phyloP scores from a whole-genome alignment of 2,329 filamentous ascomycete species.

The Ceratocystiopsis brevicomis region DNA sequence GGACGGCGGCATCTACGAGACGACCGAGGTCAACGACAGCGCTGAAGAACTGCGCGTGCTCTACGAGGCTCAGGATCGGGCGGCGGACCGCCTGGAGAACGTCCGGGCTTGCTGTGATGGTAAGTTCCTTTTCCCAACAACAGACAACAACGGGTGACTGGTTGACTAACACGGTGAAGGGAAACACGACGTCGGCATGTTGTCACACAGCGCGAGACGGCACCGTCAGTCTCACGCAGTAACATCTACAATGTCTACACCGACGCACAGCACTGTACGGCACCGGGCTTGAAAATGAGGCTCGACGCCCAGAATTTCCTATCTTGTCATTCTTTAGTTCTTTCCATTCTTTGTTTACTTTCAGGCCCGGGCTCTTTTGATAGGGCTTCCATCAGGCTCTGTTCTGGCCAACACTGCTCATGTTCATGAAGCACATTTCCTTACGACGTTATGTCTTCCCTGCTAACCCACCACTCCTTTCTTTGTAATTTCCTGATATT shows the following conservation, averaged over 20 bases:
- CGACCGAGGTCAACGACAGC: constrained; percentile 49
- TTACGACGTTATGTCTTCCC: no score
- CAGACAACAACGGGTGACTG: not conserved
- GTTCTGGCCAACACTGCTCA: not conserved
- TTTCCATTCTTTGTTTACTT: not conserved
- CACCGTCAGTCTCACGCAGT: constrained; percentile 8
- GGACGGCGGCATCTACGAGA: constrained; percentile 24
- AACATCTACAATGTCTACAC: constrained; percentile 3
- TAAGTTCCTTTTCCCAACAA: constrained; percentile 25
- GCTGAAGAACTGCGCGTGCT: constrained; percentile 67
- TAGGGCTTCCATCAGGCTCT: no score
- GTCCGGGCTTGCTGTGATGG: constrained; percentile 95
- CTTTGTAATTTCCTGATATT: no score
- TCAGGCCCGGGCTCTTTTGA: not conserved
- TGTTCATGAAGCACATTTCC: not conserved
- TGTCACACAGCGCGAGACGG: constrained; percentile 19
- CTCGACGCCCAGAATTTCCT: no score
- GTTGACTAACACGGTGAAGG: constrained; percentile 22
- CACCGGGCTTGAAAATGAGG: constrained; percentile 2
- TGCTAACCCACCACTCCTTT: no score
- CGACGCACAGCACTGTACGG: constrained; percentile 5
- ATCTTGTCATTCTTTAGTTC: not conserved
- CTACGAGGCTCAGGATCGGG: constrained; percentile 59
- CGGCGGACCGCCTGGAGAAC: constrained; percentile 72
- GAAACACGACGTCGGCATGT: constrained; percentile 53